Conservation (phyloP, 2,329 filamentous ascomycete species). For the Waltergamsia citrina region DNA sequence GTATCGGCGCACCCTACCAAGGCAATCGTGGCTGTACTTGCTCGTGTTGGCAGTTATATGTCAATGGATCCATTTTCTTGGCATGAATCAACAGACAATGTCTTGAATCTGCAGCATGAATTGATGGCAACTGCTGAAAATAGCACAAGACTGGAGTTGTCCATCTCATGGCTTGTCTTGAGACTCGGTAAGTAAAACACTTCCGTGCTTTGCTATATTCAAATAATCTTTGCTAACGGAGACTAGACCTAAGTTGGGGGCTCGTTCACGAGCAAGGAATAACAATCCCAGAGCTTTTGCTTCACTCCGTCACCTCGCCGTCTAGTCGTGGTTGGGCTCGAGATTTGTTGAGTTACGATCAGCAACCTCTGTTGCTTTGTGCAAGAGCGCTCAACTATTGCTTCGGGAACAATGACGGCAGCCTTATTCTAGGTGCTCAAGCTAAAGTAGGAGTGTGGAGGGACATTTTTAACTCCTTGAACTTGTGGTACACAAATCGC, state of each 20-base stretch:
- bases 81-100: too few species aligned
- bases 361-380: slow-evolving; percentile 20
- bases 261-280: too few species aligned
- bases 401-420: slow-evolving; percentile 9
- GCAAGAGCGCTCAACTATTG: slow-evolving; percentile 23
- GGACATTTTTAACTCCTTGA: slow-evolving; percentile 18
- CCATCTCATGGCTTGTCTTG: slow-evolving; percentile 15
- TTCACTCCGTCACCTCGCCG: slow-evolving; percentile 11
- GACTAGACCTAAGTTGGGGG: slow-evolving; percentile 15
- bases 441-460: slow-evolving; percentile 18
- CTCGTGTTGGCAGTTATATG: too few species aligned
- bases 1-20: too few species aligned
- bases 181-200: slow-evolving; percentile 17
- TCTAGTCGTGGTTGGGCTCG: slow-evolving; percentile 7
- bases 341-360: slow-evolving; percentile 11
- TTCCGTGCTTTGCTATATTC: too few species aligned
- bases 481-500: slow-evolving; percentile 20
- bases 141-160: too few species aligned
- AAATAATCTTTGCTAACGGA: slow-evolving; percentile 2
- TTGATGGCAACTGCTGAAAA: too few species aligned
- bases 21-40: too few species aligned
- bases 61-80: too few species aligned
- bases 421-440: too few species aligned
- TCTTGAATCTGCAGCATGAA: too few species aligned
- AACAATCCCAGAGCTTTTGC: too few species aligned